Evolutionary conservation across 495 filamentous ascomycete genomes (phyloP), one percentile per base, ranked within the genome.

Genomic region (Aspergillus hancockii): DNA sequence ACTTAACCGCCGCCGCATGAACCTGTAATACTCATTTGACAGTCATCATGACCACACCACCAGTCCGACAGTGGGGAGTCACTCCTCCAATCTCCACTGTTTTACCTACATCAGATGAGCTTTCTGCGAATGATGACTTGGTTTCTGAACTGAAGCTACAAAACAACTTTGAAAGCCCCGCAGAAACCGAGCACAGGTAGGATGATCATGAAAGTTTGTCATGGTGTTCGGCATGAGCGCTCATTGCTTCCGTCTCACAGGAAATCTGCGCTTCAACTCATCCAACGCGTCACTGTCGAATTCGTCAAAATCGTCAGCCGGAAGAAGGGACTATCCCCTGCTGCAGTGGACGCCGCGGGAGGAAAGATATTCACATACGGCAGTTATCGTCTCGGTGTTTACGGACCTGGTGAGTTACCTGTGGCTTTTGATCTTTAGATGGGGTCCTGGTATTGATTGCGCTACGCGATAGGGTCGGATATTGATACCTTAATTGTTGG

Each of bases 301-400:
- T 97, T 98, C 62, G 90, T 98, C 43, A 87, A 85, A 69, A 76
- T 82, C 60, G 92, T 95, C 49, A 74, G 91, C 78, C 75, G 83
- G 71, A 89, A 85, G 73, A 88, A 90, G 68, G 88, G 91, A 7
- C 76, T 92, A 23, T 86, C 92, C 21, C 82, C 88, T 19, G 84
- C 87, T 22, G 81, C 91, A 16, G 83, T 95, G 25, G 89, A 92
- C 43, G 83, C 86, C 57, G 87, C 91, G 0, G 91, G 92, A 45
- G 95, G 92, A 38, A 91, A 92, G 74, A 86, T 98, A 41, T 96
- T 93, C 69, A 92, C 95, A 0, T 98, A 90, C 73, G 94, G 94
- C 53, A 98, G 95, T 75, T 98, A 90, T 71, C 85, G 91, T 28
- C 77, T 98, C 9, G 95, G 95, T 43, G 94, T 96, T 45, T 97